Percentiles rank a stretch among this genome's conserved stretches.
Evolutionary conservation across 306 rosid species (phyloP).

Genomic region (Fragaria iinumae): DNA sequence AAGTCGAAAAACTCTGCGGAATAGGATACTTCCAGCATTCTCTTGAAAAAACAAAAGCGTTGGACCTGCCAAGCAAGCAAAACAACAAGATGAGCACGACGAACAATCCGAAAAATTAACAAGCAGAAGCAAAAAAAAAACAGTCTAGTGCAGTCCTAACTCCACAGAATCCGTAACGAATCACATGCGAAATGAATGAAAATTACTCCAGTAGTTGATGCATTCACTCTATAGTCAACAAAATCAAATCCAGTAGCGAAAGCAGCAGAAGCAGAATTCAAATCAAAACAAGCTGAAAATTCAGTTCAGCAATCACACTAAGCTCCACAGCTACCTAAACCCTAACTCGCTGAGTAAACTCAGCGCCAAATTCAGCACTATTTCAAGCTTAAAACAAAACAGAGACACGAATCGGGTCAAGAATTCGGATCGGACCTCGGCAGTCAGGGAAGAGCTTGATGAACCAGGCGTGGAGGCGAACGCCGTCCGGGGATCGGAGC

Average conservation of each 20-base stretch:
- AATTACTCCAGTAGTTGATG: neutral
- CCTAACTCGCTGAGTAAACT: neutral
- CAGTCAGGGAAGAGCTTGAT: constrained; percentile 87
- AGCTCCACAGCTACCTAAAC: neutral
- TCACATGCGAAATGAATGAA: neutral
- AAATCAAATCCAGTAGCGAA: neutral
- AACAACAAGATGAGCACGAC: neutral
- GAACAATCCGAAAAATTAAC: neutral
- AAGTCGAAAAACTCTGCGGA: constrained; percentile 8
- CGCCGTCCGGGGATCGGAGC: constrained; percentile 89
- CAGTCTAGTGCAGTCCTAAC: neutral
- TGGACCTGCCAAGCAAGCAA: constrained; percentile 70
- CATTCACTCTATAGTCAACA: neutral
- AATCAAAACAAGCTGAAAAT: neutral
- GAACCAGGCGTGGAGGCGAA: constrained; percentile 97
- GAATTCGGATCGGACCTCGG: constrained; percentile 56
- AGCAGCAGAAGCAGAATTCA: neutral
- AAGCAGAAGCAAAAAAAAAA: neutral
- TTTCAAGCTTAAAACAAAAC: neutral
- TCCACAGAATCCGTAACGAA: neutral
- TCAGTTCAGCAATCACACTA: neutral
- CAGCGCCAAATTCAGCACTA: constrained; percentile 15
- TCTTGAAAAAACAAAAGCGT: constrained; percentile 96
- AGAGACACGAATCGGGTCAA: neutral
- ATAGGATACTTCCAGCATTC: constrained; percentile 99